These are phyloP conservation scores for Drechmeria coniospora DNA, from an alignment of 2,329 filamentous ascomycete genomes.

Conservation along the genomic window DNA sequence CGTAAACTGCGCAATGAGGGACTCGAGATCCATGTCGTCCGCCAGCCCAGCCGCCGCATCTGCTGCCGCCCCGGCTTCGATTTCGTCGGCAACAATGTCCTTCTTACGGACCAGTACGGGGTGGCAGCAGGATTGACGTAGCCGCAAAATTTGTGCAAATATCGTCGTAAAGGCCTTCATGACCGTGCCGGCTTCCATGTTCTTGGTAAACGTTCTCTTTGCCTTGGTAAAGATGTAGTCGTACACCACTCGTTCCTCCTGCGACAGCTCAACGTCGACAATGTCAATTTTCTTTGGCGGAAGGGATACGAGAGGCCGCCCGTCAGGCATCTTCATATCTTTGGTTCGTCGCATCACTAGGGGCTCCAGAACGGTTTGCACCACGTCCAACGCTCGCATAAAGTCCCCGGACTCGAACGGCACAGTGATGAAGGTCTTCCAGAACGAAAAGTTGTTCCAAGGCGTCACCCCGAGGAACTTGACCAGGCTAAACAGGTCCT, in stretches of 20 bases:
- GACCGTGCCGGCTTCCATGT: constrained; percentile 79
- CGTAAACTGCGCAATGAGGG: constrained; percentile 73
- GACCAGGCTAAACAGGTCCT: constrained; percentile 87
- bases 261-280: constrained; percentile 71
- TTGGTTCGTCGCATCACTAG: constrained; percentile 92
- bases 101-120: constrained; percentile 78
- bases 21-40: constrained; percentile 91
- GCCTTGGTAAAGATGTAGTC: constrained; percentile 76
- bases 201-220: constrained; percentile 70
- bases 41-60: constrained; percentile 69
- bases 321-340: constrained; percentile 91
- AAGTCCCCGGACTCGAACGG: constrained; percentile 95
- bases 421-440: constrained; percentile 96
- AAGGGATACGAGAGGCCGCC: constrained; percentile 57
- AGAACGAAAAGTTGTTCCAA: constrained; percentile 98
- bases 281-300: constrained; percentile 73
- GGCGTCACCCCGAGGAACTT: constrained; percentile 88
- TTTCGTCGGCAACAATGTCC: constrained; percentile 72
- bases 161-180: constrained; percentile 95
- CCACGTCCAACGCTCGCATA: constrained; percentile 82
- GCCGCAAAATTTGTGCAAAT: constrained; percentile 85
- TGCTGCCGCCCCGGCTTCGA: constrained; percentile 57
- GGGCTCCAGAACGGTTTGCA: constrained; percentile 91
- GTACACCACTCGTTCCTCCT: constrained; percentile 79
- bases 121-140: constrained; percentile 90